These are phyloP conservation scores for Copromyces sp. DNA, from an alignment of 495 filamentous ascomycete species.

Conservation along the genomic window DNA sequence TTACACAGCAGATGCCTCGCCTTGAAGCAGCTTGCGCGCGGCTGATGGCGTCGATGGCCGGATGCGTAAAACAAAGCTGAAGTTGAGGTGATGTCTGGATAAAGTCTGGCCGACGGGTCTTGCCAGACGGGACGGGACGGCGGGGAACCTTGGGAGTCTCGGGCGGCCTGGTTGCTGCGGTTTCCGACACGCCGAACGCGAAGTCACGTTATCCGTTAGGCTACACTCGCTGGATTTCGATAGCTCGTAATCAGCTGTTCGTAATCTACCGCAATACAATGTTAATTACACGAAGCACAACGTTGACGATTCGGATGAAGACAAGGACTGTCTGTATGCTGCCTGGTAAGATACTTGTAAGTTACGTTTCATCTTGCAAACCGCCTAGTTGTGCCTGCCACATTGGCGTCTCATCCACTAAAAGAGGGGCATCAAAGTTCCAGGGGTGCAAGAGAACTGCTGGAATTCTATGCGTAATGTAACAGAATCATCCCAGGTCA, in stretches of 20 bases:
- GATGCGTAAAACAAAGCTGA: not conserved
- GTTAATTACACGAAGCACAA: not conserved
- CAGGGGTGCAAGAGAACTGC: not conserved
- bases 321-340: not conserved
- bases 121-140: not conserved
- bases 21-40: not conserved
- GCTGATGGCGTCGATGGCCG: not conserved
- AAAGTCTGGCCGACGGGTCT: not conserved
- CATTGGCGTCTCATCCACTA: not conserved
- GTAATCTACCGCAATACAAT: not conserved
- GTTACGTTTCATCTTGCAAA: not conserved
- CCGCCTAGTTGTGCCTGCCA: not conserved
- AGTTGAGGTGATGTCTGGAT: not conserved
- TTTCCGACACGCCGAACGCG: constrained; percentile 1
- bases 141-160: not conserved
- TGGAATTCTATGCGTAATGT: not conserved
- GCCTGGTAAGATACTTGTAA: not conserved
- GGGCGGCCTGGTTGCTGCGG: not conserved
- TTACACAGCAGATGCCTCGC: not conserved
- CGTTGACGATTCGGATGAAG: not conserved
- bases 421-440: not conserved
- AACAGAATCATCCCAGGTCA: not conserved
- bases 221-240: not conserved
- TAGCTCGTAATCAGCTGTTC: not conserved
- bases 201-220: not conserved